phyloP scores from a whole-genome alignment of 345 rosid species.

The Lenwebbia sp. region DNA sequence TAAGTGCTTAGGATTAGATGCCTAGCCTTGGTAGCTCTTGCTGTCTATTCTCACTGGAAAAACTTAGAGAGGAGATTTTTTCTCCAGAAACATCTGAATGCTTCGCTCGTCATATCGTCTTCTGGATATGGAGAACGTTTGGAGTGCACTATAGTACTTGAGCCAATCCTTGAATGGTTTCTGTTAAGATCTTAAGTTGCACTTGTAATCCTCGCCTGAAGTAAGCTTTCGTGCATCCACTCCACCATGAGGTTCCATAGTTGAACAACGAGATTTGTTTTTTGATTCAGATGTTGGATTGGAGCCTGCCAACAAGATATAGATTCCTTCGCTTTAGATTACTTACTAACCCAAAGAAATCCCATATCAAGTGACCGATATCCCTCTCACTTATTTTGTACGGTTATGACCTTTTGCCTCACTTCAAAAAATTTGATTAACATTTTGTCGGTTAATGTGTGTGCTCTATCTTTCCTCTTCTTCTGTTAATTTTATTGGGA shows the following conservation, averaged over 20 bases:
- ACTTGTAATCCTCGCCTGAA: neutral
- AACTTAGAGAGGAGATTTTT: neutral
- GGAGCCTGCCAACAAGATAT: rapidly evolving
- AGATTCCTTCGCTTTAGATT: neutral
- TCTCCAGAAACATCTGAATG: no score
- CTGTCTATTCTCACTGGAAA: neutral
- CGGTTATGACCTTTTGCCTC: neutral
- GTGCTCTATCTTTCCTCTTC: neutral
- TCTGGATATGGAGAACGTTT: neutral
- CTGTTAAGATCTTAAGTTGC: neutral
- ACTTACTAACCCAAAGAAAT: neutral
- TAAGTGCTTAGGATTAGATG: neutral
- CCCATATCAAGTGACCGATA: neutral
- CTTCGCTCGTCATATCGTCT: neutral
- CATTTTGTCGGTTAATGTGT: neutral
- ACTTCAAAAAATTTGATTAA: neutral
- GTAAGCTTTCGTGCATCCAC: rapidly evolving
- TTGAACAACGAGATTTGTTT: neutral
- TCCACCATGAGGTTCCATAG: neutral
- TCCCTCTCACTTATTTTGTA: neutral
- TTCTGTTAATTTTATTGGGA: neutral
- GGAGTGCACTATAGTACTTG: neutral
- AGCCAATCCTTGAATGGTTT: neutral
- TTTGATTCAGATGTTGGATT: neutral
- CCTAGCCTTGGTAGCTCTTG: neutral